Percentiles rank a stretch among this genome's conserved stretches.
These are phyloP conservation scores for Triticum monococcum DNA, from an alignment of 176 grass and related monocot species.

Conservation along the genomic window DNA sequence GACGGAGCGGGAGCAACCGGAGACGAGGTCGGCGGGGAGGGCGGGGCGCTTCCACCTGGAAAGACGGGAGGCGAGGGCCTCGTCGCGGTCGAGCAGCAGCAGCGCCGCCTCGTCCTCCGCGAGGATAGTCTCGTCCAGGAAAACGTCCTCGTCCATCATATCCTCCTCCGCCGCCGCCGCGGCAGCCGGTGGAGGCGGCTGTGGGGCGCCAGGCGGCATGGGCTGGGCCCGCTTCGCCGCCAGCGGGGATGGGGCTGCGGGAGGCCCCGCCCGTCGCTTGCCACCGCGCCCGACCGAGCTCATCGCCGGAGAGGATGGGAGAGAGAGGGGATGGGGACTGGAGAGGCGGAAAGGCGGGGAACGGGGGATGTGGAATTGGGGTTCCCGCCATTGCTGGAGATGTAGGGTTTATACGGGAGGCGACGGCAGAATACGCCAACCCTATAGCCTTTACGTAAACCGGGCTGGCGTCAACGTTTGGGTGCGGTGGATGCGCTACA, in stretches of 20 bases:
- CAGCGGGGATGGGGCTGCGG: conserved; percentile 2
- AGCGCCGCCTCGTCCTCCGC: conserved; percentile 80
- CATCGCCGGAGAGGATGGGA: conserved; percentile 23
- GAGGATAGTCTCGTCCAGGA: conserved; percentile 70
- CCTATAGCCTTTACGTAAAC: neutral
- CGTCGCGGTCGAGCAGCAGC: conserved; percentile 55
- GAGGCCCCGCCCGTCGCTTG: conserved; percentile 57
- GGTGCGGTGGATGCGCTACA: neutral
- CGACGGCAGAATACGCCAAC: neutral
- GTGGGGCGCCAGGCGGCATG: conserved; percentile 18
- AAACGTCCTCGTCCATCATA: conserved; percentile 98
- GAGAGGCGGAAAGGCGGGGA: conserved; percentile 19
- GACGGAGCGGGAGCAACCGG: conserved; percentile 33
- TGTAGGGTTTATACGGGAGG: conserved; percentile 40
- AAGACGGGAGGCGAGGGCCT: conserved; percentile 72
- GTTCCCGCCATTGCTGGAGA: conserved; percentile 46
- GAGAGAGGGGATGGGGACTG: neutral
- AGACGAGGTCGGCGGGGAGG: conserved; percentile 54
- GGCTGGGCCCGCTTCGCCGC: conserved; percentile 61
- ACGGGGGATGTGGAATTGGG: conserved; percentile 34
- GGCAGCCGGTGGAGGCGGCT: conserved; percentile 24
- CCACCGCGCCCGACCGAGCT: conserved; percentile 31
- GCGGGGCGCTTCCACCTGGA: conserved; percentile 79
- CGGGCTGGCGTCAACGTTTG: neutral
- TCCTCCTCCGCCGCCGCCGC: conserved; percentile 56